Evolutionary conservation across 2,329 filamentous ascomycete species (phyloP).

Genomic region (Arthrinium phaeospermum): DNA sequence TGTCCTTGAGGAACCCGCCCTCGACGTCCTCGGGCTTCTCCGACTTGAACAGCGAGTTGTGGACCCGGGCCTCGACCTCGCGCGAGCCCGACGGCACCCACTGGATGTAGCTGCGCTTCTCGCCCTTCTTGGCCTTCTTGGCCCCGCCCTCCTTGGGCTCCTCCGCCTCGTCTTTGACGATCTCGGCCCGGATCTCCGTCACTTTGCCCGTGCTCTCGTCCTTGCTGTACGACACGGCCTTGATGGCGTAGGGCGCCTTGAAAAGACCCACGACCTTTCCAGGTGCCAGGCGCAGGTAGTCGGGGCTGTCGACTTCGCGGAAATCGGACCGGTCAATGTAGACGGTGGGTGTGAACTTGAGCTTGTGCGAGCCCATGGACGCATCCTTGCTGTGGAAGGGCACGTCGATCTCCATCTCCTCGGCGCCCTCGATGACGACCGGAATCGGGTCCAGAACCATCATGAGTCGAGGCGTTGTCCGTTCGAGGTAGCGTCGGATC

Average conservation of each 20-base stretch:
- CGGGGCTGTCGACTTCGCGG: slow-evolving; percentile 71
- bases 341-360: slow-evolving; percentile 74
- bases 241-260: slow-evolving; percentile 72
- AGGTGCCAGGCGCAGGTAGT: slow-evolving; percentile 80
- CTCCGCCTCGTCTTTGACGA: slow-evolving; percentile 70
- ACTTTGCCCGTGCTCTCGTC: slow-evolving; percentile 67
- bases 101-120: slow-evolving; percentile 72
- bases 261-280: slow-evolving; percentile 77
- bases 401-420: slow-evolving; percentile 71
- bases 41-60: slow-evolving; percentile 85
- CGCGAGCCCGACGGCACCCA: slow-evolving; percentile 79
- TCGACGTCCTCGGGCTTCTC: slow-evolving; percentile 79
- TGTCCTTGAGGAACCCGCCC: slow-evolving; percentile 81
- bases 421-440: slow-evolving; percentile 80
- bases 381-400: slow-evolving; percentile 86
- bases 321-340: slow-evolving; percentile 87
- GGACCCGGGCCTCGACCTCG: slow-evolving; percentile 76
- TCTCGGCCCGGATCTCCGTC: slow-evolving; percentile 68
- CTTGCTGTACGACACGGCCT: slow-evolving; percentile 70
- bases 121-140: slow-evolving; percentile 15
- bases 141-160: slow-evolving; percentile 61
- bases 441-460: slow-evolving; percentile 85
- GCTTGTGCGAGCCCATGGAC: slow-evolving; percentile 64
- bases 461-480: slow-evolving; percentile 87
- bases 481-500: slow-evolving; percentile 85